Percentiles rank a stretch among this genome's conserved stretches.
Evolutionary conservation across 768 basidiomycete genomes (phyloP).

Genomic region (Mycena filopes): DNA sequence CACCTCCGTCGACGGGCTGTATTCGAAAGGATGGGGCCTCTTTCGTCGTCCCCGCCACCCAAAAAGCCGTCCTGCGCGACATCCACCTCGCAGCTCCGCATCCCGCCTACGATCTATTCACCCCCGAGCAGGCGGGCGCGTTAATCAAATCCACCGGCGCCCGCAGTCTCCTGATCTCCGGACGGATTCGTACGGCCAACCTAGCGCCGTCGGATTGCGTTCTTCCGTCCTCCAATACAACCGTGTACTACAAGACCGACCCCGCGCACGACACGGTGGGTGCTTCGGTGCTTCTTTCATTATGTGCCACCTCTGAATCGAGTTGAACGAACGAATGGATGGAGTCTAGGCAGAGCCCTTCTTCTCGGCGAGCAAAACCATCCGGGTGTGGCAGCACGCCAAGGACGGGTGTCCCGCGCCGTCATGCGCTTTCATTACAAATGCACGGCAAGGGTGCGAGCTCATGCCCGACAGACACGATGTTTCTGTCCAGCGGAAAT

Average conservation of each 20-base stretch:
- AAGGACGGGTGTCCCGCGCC: conserved; percentile 50
- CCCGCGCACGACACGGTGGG: conserved; percentile 57
- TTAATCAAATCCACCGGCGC: conserved; percentile 52
- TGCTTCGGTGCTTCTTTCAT: not conserved
- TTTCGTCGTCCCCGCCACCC: conserved; percentile 45
- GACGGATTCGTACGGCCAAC: conserved; percentile 50
- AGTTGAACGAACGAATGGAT: not conserved
- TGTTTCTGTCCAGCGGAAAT: conserved; percentile 60
- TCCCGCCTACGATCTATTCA: conserved; percentile 51
- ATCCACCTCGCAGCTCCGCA: conserved; percentile 60
- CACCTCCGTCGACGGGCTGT: conserved; percentile 24
- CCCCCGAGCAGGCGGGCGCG: conserved; percentile 52
- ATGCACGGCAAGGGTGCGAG: conserved; percentile 56
- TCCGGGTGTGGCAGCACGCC: conserved; percentile 52
- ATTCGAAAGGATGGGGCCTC: conserved; percentile 50
- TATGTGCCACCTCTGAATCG: no score
- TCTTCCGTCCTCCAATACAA: conserved; percentile 34
- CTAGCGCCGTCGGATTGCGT: conserved; percentile 45
- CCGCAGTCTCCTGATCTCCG: conserved; percentile 55
- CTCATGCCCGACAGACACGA: conserved; percentile 51
- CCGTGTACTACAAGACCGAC: conserved; percentile 56
- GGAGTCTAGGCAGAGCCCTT: conserved; percentile 54
- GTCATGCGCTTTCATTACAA: conserved; percentile 58
- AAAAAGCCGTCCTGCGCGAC: conserved; percentile 36
- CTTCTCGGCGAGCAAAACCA: conserved; percentile 50